These are phyloP conservation scores for Hortaea werneckii DNA, from an alignment of 2,329 filamentous ascomycete genomes.

Conservation along the genomic window DNA sequence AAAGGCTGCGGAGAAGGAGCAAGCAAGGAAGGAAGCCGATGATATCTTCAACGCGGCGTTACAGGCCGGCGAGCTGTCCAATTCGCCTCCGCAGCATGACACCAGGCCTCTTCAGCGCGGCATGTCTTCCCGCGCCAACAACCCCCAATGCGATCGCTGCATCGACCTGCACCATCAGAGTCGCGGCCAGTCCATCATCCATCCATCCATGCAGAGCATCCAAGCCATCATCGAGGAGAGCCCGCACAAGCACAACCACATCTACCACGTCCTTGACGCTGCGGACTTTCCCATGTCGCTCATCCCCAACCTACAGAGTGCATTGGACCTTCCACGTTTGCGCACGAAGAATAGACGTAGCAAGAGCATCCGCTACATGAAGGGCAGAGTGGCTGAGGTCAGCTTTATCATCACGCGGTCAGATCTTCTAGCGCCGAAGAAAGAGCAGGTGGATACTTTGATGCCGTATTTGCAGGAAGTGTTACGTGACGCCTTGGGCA, in stretches of 20 bases:
- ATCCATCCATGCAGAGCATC: constrained; percentile 72
- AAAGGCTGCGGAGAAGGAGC: constrained; percentile 12
- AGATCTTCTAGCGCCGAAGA: constrained; percentile 74
- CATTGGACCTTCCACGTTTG: constrained; percentile 61
- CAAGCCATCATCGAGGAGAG: constrained; percentile 79
- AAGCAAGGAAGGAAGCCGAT: constrained; percentile 24
- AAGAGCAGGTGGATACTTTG: constrained; percentile 71
- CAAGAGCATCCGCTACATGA: constrained; percentile 52
- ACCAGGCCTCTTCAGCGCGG: no score
- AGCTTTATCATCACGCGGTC: constrained; percentile 86
- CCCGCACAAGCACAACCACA: constrained; percentile 80
- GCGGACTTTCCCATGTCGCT: constrained; percentile 95
- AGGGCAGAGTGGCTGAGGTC: constrained; percentile 62
- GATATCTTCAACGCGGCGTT: constrained; percentile 25
- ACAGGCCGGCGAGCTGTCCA: not conserved
- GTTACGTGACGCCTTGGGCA: constrained; percentile 64
- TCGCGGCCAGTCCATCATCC: constrained; percentile 59
- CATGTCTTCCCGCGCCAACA: no score
- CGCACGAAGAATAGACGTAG: constrained; percentile 74
- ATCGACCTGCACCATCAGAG: constrained; percentile 72
- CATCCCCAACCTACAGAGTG: constrained; percentile 61
- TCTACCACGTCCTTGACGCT: constrained; percentile 91
- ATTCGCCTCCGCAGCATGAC: no score
- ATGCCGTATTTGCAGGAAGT: constrained; percentile 78
- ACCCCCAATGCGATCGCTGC: constrained; percentile 62